Conservation (phyloP, 148 eudicot species). For the Rhododendron griersonianum region DNA sequence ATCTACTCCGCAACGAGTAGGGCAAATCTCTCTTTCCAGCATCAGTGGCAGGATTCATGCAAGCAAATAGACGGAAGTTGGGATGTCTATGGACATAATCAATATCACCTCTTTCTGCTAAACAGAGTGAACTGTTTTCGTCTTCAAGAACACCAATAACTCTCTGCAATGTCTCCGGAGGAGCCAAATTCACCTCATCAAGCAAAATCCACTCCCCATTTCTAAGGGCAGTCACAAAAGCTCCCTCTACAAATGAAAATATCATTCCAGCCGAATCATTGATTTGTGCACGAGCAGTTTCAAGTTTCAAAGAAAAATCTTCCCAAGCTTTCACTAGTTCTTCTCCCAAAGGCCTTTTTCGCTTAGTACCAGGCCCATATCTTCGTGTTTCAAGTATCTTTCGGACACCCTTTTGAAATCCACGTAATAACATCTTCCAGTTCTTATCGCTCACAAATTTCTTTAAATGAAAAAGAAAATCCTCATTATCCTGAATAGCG, state of each 20-base stretch:
- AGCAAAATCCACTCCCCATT: constrained; percentile 97
- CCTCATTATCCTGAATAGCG: constrained; percentile 43
- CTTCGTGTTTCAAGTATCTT: constrained; percentile 31
- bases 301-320: constrained; percentile 51
- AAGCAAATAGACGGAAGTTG: constrained; percentile 84
- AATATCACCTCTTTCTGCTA: constrained; percentile 89
- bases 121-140: constrained; percentile 78
- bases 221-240: constrained; percentile 79
- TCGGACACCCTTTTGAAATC: constrained; percentile 42
- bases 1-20: constrained; percentile 64
- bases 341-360: constrained; percentile 58
- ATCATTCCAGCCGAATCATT: constrained; percentile 74
- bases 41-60: constrained; percentile 99
- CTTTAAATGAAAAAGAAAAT: constrained; percentile 34
- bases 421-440: constrained; percentile 56
- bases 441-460: constrained; percentile 44
- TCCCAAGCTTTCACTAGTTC: constrained; percentile 52
- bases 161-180: constrained; percentile 92
- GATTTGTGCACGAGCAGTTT: constrained; percentile 56
- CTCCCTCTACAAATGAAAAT: constrained; percentile 96
- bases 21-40: constrained; percentile 97
- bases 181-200: constrained; percentile 96
- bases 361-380: constrained; percentile 47
- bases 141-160: constrained; percentile 89
- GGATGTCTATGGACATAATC: constrained; percentile 61